Percentiles rank a stretch among this genome's conserved stretches.
phyloP scores from a whole-genome alignment of 2,329 filamentous ascomycete species.

The Nothophaeocryptopus gaeumannii region DNA sequence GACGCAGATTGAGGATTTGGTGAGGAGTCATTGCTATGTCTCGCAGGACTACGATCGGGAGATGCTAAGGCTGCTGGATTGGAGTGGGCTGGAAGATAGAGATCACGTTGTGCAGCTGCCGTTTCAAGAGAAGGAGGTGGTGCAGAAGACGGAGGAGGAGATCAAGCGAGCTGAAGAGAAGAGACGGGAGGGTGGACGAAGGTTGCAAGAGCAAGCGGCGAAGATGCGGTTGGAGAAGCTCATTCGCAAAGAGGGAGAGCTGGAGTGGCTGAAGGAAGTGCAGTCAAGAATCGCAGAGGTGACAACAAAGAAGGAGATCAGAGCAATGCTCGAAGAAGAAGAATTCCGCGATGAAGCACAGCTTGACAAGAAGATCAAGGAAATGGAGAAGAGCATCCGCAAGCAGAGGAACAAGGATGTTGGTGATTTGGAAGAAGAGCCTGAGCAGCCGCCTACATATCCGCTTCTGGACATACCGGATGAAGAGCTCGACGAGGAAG shows the following conservation, averaged over 20 bases:
- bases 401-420: conserved; percentile 92
- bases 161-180: conserved; percentile 85
- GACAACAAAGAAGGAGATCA: conserved; percentile 86
- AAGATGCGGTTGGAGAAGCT: conserved; percentile 96
- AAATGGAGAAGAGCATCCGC: conserved; percentile 85
- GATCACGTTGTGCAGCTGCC: conserved; percentile 90
- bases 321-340: conserved; percentile 75
- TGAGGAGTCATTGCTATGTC: conserved; percentile 86
- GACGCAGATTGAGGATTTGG: conserved; percentile 81
- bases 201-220: conserved; percentile 90
- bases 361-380: conserved; percentile 78
- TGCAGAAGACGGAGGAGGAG: conserved; percentile 93
- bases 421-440: conserved; percentile 74
- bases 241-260: conserved; percentile 90
- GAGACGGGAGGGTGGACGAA: conserved; percentile 87
- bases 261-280: conserved; percentile 88
- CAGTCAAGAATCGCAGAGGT: conserved; percentile 65
- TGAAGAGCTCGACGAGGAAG: conserved; percentile 87
- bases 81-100: conserved; percentile 85
- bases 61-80: conserved; percentile 74
- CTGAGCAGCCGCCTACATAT: conserved; percentile 77
- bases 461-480: conserved; percentile 85
- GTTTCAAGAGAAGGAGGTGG: conserved; percentile 82
- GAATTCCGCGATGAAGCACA: conserved; percentile 89
- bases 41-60: conserved; percentile 81